Conservation (phyloP, 2,329 filamentous ascomycete genomes). For the Fusarium chuoi region DNA sequence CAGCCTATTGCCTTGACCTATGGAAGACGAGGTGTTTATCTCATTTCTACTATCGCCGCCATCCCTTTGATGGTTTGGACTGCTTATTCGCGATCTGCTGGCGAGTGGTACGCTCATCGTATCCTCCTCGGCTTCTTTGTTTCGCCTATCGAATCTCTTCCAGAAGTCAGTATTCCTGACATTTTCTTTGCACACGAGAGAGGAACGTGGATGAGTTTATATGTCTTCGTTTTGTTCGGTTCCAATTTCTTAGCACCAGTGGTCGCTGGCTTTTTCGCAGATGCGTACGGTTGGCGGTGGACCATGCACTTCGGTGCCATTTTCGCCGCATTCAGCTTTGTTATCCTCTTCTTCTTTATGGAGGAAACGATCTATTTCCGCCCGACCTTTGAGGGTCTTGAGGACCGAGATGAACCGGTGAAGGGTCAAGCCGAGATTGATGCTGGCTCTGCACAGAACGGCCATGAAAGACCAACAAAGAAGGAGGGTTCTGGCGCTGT, state of each 20-base stretch:
- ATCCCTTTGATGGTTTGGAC: neutral
- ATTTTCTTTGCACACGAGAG: neutral
- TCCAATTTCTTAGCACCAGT: neutral
- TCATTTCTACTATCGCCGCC: neutral
- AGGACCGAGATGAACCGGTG: neutral
- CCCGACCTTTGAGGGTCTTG: neutral
- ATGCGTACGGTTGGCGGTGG: neutral
- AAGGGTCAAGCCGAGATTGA: neutral
- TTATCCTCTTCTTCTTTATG: neutral
- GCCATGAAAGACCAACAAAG: accelerated
- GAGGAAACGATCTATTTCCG: neutral
- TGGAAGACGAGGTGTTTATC: neutral
- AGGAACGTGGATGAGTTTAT: neutral
- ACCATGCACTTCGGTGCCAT: neutral
- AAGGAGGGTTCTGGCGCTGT: neutral
- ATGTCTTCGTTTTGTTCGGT: neutral
- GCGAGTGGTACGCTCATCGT: neutral
- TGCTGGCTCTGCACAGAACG: neutral
- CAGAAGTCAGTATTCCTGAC: neutral
- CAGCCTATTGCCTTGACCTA: neutral
- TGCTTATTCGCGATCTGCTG: neutral
- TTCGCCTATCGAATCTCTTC: neutral
- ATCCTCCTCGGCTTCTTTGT: neutral
- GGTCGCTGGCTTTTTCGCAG: neutral
- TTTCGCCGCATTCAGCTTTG: neutral